Conservation (phyloP, 495 filamentous ascomycete species). For the Talaromyces stipitatus region DNA sequence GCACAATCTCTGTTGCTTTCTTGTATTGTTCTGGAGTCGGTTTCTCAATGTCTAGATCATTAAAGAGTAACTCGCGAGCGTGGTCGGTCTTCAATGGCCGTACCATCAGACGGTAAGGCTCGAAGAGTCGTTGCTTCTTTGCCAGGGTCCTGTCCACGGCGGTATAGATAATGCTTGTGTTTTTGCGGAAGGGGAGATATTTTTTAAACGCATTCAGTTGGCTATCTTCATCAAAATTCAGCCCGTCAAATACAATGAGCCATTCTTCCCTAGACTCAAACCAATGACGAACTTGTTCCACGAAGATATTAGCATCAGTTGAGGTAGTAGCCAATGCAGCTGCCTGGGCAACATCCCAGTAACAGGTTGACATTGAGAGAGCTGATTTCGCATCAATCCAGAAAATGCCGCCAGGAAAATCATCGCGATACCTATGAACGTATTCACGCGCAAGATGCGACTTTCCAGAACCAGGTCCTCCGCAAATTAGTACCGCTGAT, state of each 20-base stretch:
- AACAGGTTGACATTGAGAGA: slow-evolving; percentile 57
- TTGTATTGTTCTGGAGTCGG: slow-evolving; percentile 48
- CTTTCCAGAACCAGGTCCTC: slow-evolving; percentile 72
- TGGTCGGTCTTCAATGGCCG: slow-evolving; percentile 50
- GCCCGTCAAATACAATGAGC: slow-evolving; percentile 70
- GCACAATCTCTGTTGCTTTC: slow-evolving; percentile 58
- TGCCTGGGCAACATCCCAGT: slow-evolving; percentile 67
- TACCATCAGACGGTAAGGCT: slow-evolving; percentile 64
- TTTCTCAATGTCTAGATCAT: slow-evolving; percentile 44
- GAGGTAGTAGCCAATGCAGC: slow-evolving; percentile 43
- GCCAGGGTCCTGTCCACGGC: slow-evolving; percentile 59
- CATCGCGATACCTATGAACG: slow-evolving; percentile 56
- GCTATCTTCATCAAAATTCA: slow-evolving; percentile 54
- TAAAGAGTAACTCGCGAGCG: slow-evolving; percentile 51
- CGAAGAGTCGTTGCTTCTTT: slow-evolving; percentile 63
- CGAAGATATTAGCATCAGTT: slow-evolving; percentile 44
- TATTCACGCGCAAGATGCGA: slow-evolving; percentile 78
- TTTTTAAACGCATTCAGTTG: slow-evolving; percentile 50
- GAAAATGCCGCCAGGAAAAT: slow-evolving; percentile 70
- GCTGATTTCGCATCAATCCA: slow-evolving; percentile 68
- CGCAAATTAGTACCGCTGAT: slow-evolving; percentile 61
- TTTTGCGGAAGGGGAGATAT: slow-evolving; percentile 62
- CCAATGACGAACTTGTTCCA: slow-evolving; percentile 59
- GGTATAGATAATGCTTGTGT: slow-evolving; percentile 70
- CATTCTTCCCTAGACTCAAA: slow-evolving; percentile 62